Evolutionary conservation across 2,329 filamentous ascomycete genomes (phyloP), one percentile per base, ranked within the genome.

Genomic region (Pseudopithomyces chartarum): DNA sequence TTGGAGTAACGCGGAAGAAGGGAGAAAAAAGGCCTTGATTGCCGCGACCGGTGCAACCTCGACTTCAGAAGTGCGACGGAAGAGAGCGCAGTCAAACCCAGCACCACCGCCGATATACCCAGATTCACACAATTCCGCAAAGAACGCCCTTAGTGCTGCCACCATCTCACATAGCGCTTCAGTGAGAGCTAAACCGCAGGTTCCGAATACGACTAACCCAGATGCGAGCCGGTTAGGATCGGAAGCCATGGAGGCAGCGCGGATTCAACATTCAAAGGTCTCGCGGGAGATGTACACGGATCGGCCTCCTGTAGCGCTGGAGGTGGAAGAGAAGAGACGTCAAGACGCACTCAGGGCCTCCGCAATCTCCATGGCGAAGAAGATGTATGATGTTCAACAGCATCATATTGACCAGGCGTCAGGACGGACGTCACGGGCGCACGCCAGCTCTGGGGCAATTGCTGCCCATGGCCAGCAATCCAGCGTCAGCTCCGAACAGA

Each of bases 361-460:
- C 19, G 92, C 93, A 2, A 81, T 97, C 2, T 91, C 90, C 11
- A 96, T 97, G 92, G 92, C 93, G 6, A 90, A 89, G 75, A 86
- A 89, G 64, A 94, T 97, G 87, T 97, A 92, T 70, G 85, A 81
- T 11, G 80, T 85, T 33, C 88, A 92, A 64, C 86, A 91, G 59
- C 85, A 83, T 58, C 83, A 82, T 58, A 80, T 84, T 1, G 84
- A 87, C 6, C 79, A 82, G 32, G 66, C 65, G 36, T 48, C 68
- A 20, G 58, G 76, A 79, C 29, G 80, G 78, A 60, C 79, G 79
- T 51, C 56, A 23, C 51, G 53, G 32, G 70, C 67, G 20, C 59
- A 66, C 26, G 74, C 73, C 55, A 73, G 62, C 52, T 73, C 64
- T 12, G 75, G 73, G 33, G 74, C 73, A 22, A 75, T 72, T 29